Base-by-base conservation (phyloP, 257 asterid species). In the Penstemon davidsonii region DNA sequence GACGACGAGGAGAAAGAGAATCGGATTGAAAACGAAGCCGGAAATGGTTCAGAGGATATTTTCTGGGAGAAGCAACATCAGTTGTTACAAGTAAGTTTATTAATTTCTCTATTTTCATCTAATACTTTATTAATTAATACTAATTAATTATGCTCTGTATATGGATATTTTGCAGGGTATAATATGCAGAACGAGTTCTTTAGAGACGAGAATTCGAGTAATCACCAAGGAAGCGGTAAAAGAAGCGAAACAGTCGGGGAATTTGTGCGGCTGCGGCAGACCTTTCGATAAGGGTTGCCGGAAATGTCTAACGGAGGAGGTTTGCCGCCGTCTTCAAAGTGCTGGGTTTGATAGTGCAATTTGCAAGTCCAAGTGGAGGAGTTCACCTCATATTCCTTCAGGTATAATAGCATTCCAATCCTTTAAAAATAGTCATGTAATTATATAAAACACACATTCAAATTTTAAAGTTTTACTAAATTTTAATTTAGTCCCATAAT, bases 281-380 rank as follows among this genome's bases (percentile, higher is more conserved):
- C 62, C 74, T 0, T 18, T 39, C 8, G 82, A 52, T 3, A 53
- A 56, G 9, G 77, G 84, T 13, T 93, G 98, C 89, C 84, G 90
- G 77, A 82, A 64, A 65, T 93, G 98, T 47, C 80, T 77, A 9
- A 88, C 86, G 98, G 84, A 82, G 73, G 87, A 41, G 73, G 82
- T 86, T 33, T 85, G 95, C 81, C 73, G 79, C 55, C 86, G 91
- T 38, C 81, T 93, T 39, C 94, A 81, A 59, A 74, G 47, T 54
- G 89, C 82, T 2, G 96, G 92, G 64, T 90, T 81, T 36, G 73
- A 90, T 52, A 70, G 88, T 51, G 91, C 91, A 7, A 86, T 88
- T 78, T 90, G 98, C 95, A 90, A 85, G 72, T 90, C 98, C 41
- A 93, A 90, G 73, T 93, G 98, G 98, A 88, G 55, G 62, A 90